Conservation (phyloP, 208 protist genomes). For the Crithidia thermophila region DNA sequence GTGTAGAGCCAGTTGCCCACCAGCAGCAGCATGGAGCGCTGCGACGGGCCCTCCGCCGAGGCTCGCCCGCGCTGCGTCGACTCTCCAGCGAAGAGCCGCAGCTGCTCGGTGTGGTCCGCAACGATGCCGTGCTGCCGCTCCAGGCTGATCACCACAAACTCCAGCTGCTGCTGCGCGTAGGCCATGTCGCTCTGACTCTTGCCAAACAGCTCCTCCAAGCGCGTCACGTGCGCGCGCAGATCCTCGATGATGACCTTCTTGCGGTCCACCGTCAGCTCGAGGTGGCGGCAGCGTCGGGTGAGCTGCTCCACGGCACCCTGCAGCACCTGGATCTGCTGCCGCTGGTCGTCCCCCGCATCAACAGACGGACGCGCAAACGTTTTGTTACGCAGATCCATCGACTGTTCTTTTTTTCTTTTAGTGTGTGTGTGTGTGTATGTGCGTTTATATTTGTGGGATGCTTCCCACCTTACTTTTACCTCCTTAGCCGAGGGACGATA, state of each 20-base stretch:
- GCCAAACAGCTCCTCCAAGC: conserved; percentile 64
- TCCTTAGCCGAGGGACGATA: too few species aligned
- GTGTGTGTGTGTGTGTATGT: background rate
- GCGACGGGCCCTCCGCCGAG: background rate
- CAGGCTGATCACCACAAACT: conserved; percentile 79
- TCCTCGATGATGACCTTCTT: conserved; percentile 54
- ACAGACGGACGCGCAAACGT: background rate
- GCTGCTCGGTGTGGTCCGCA: conserved; percentile 85
- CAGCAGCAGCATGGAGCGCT: conserved; percentile 52
- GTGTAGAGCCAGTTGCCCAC: conserved; percentile 83
- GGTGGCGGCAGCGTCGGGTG: conserved; percentile 25
- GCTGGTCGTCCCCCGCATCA: conserved; percentile 12
- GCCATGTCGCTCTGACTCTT: conserved; percentile 74
- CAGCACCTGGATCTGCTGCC: conserved; percentile 14
- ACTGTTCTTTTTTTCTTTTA: too few species aligned
- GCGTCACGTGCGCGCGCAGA: conserved; percentile 42
- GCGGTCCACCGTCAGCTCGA: conserved; percentile 45
- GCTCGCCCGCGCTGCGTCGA: conserved; percentile 43
- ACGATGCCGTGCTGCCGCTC: conserved; percentile 79
- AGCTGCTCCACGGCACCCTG: conserved; percentile 25
- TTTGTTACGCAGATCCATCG: conserved; percentile 22
- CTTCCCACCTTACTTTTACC: too few species aligned
- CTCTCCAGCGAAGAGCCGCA: conserved; percentile 82
- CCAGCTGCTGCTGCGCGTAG: conserved; percentile 85
- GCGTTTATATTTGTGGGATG: too few species aligned